Conservation (phyloP, 768 basidiomycete genomes). For the Lyophyllum decastes region DNA sequence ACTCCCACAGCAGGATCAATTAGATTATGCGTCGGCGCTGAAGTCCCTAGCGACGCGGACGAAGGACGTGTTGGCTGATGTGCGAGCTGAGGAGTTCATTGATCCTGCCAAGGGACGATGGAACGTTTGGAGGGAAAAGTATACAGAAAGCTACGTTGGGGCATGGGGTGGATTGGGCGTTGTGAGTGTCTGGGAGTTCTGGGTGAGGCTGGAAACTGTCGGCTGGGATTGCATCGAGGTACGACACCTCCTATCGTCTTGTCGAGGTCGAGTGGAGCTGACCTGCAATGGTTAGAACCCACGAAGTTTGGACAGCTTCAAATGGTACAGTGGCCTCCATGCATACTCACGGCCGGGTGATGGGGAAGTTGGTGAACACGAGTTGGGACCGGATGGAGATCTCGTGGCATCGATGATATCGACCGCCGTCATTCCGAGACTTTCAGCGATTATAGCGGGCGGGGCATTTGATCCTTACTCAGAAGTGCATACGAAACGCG, state of each 20-base stretch:
- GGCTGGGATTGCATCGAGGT: slow-evolving; percentile 91
- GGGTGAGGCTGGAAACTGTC: slow-evolving; percentile 83
- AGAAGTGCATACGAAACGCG: slow-evolving; percentile 52
- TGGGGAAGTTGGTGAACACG: slow-evolving; percentile 49
- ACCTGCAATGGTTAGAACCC: slow-evolving; percentile 35
- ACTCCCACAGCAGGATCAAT: slow-evolving; percentile 62
- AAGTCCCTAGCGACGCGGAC: slow-evolving; percentile 50
- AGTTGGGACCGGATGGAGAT: slow-evolving; percentile 83
- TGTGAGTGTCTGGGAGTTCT: slow-evolving; percentile 92
- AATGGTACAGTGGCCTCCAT: slow-evolving; percentile 81
- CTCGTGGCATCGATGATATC: slow-evolving; percentile 86
- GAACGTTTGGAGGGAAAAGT: slow-evolving; percentile 75
- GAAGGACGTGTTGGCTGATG: slow-evolving; percentile 72
- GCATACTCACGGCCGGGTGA: slow-evolving; percentile 67
- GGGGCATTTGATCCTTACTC: slow-evolving; percentile 88
- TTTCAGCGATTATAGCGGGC: slow-evolving; percentile 73
- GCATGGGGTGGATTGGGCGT: slow-evolving; percentile 93
- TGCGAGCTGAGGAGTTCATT: slow-evolving; percentile 79
- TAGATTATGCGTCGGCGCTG: slow-evolving; percentile 69
- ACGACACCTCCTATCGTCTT: slow-evolving; percentile 20
- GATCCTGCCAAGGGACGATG: slow-evolving; percentile 71
- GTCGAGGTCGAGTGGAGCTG: not conserved
- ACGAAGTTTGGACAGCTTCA: slow-evolving; percentile 71
- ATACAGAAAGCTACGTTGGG: slow-evolving; percentile 78
- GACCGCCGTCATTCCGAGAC: slow-evolving; percentile 75